Evolutionary conservation across 1,284 basidiomycete genomes (phyloP).

Genomic region (Anthracocystis setariae): DNA sequence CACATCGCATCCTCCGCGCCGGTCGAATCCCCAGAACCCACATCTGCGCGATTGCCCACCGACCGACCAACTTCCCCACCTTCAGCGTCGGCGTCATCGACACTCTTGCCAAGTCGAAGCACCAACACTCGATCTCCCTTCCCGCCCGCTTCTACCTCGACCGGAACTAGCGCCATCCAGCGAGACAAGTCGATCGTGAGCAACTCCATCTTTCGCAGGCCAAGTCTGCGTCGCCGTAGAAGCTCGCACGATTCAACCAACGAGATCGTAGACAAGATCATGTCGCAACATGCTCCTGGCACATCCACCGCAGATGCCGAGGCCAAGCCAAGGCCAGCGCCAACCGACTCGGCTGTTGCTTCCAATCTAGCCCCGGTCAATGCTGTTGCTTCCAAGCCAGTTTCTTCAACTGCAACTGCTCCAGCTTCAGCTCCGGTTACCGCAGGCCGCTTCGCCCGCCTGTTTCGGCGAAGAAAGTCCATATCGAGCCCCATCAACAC

Average conservation of each 20-base stretch:
- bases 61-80: not conserved
- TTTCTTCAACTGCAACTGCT: not conserved
- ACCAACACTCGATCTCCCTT: slow-evolving; percentile 17
- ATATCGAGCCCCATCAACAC: slow-evolving; percentile 13
- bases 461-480: slow-evolving; percentile 40
- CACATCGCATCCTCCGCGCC: slow-evolving; percentile 3
- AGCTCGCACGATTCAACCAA: slow-evolving; percentile 19
- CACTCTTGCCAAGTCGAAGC: slow-evolving; percentile 17
- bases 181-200: slow-evolving; percentile 29
- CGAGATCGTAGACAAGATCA: slow-evolving; percentile 6
- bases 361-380: not conserved
- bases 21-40: not conserved
- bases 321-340: no score
- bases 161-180: slow-evolving; percentile 28
- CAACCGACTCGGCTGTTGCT: not conserved
- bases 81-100: slow-evolving; percentile 1
- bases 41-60: not conserved
- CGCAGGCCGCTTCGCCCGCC: slow-evolving; percentile 14
- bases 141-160: slow-evolving; percentile 39
- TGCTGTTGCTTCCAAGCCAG: not conserved
- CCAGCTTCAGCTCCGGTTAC: not conserved
- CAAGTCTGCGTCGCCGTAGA: slow-evolving; percentile 39
- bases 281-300: not conserved
- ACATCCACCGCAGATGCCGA: not conserved
- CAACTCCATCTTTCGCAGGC: slow-evolving; percentile 25